These are phyloP conservation scores for Fusarium nygamai DNA, from an alignment of 2,329 filamentous ascomycete species.

Conservation along the genomic window DNA sequence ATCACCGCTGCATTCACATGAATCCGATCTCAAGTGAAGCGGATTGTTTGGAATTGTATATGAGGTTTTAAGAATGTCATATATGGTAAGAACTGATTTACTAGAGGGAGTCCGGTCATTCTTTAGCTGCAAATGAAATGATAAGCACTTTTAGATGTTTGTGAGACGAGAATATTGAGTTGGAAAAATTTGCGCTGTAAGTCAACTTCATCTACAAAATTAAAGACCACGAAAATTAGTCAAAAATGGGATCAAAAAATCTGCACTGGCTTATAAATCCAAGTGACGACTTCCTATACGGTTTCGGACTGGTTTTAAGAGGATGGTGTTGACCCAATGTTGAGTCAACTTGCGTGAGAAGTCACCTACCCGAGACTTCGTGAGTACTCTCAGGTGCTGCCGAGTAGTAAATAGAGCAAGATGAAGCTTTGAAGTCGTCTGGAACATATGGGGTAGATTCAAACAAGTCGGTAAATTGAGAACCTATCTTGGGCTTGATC, in stretches of 20 bases:
- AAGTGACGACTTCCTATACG: not conserved
- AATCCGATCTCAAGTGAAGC: too few relatives aligned
- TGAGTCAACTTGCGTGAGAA: not conserved
- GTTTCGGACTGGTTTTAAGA: not conserved
- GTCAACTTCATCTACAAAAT: not conserved
- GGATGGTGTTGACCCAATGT: not conserved
- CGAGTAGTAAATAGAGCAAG: too few relatives aligned
- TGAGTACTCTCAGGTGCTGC: too few relatives aligned
- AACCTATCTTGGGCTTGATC: too few relatives aligned
- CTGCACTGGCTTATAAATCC: not conserved
- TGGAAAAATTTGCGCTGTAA: fast-evolving
- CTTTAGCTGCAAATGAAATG: not conserved
- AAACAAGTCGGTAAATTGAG: too few relatives aligned
- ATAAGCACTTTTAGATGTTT: not conserved
- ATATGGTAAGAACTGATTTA: fast-evolving
- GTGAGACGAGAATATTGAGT: too few relatives aligned
- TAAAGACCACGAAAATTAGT: not conserved
- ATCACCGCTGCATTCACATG: slow-evolving; percentile 19
- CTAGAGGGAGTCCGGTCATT: too few relatives aligned
- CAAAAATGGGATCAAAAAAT: not conserved
- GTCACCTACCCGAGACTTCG: not conserved
- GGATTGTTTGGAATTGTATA: not conserved
- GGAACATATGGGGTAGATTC: too few relatives aligned
- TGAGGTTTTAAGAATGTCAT: not conserved
- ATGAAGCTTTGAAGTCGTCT: too few relatives aligned